Evolutionary conservation across 2,329 filamentous ascomycete genomes (phyloP), one percentile per base, ranked within the genome.

Genomic region (Aspergillus fumigatiaffinis): DNA sequence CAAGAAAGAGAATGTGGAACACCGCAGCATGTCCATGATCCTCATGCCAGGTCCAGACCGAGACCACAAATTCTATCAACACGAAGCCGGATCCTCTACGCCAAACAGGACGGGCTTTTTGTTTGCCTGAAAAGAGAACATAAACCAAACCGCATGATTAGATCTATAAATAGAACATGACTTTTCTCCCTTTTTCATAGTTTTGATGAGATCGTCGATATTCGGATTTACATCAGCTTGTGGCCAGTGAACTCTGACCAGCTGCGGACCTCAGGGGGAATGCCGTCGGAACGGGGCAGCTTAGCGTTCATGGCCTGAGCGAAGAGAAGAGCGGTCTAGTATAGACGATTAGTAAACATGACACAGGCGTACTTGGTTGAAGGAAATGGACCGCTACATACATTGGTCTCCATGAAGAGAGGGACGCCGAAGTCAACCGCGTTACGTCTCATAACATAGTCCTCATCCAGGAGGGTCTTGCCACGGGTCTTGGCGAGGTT

Each of bases 381-480:
- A 56, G 10, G 41, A 26, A 55, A 14, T 26, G n/a, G 42, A 29
- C 10, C 29, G 17, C 25, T 64, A 75, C 85, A 80, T 81, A 95
- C 92, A 88, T 94, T 93, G 54, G 92, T 91, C 81, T 97, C 93
- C 92, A 97, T 97, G 77, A 99, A 97, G 56, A 99, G 82, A 51
- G 94, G 94, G 32, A 97, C 92, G 67, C 93, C 93, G 75, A 99
- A 99, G 79, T 99, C 94, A 56, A 99, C 94, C 28, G 94, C 94
- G 72, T 99, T 99, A 73, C 94, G 87, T 70, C 94, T 87, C 93
- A 97, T 97, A 56, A 99, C 92, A 70, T 99, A 99, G 80, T 99
- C 92, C 71, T 95, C 91, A 72, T 99, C 94, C 60, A 90, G 80
- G 60, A 91, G 82, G 41, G 89, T 93, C 82, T 90, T 92, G 60